Conservation (phyloP, 257 asterid species). For the Solanum infundibuliforme region DNA sequence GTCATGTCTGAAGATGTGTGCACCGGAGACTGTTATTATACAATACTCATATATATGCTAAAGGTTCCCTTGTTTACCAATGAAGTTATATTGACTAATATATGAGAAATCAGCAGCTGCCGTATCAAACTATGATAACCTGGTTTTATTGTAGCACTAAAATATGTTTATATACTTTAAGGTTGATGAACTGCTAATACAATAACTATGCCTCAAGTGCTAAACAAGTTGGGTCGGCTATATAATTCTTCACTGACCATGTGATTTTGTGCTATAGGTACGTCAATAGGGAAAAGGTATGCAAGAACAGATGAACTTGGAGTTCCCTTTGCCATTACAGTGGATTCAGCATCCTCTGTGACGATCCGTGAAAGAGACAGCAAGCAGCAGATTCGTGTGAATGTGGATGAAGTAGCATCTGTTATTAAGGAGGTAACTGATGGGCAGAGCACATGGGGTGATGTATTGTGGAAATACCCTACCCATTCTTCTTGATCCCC, state of each 20-base stretch:
- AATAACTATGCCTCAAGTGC: not conserved
- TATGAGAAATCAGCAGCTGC: not conserved
- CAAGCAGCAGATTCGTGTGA: conserved; percentile 73
- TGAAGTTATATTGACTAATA: not conserved
- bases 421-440: conserved; percentile 61
- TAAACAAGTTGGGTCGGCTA: not conserved
- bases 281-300: conserved; percentile 78
- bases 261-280: conserved; percentile 32
- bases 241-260: not conserved
- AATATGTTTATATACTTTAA: not conserved
- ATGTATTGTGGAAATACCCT: conserved; percentile 45
- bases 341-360: conserved; percentile 64
- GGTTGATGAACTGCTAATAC: not conserved
- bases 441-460: conserved; percentile 58
- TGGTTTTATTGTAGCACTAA: not conserved
- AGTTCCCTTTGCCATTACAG: conserved; percentile 88
- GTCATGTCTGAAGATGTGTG: not conserved
- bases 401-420: conserved; percentile 60
- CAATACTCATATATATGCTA: not conserved
- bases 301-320: conserved; percentile 95
- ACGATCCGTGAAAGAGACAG: conserved; percentile 80
- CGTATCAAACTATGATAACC: not conserved
- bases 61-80: not conserved
- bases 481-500: conserved; percentile 38
- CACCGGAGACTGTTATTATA: not conserved